Conservation (phyloP, 352 stramenopile genomes). For the Phytopythium chamaehyphon region DNA sequence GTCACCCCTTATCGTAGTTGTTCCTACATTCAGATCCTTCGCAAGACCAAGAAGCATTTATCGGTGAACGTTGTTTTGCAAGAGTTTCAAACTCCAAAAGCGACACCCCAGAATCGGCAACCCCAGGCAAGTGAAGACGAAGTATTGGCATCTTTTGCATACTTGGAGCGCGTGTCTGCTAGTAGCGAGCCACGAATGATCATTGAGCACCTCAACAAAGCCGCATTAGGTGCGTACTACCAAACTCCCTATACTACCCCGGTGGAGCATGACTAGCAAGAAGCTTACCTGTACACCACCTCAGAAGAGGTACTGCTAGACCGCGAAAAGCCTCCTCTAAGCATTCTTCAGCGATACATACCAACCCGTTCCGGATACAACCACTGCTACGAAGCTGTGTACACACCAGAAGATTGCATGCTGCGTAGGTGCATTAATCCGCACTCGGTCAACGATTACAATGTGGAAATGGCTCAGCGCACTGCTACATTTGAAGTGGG, state of each 20-base stretch:
- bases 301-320: constrained; percentile 32
- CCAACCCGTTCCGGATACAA: constrained; percentile 71
- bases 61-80: constrained; percentile 40
- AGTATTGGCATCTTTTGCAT: constrained; percentile 51
- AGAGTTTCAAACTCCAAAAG: constrained; percentile 35
- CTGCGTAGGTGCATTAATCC: constrained; percentile 68
- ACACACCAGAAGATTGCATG: constrained; percentile 51
- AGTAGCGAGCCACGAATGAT: constrained; percentile 40
- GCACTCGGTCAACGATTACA: constrained; percentile 35
- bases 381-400: constrained; percentile 57
- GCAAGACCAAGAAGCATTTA: constrained; percentile 60
- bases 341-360: constrained; percentile 64
- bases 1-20: not conserved
- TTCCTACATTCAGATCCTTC: constrained; percentile 34
- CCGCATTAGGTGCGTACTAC: constrained; percentile 22
- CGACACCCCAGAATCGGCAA: constrained; percentile 1
- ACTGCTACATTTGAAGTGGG: constrained; percentile 59
- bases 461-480: constrained; percentile 29
- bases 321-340: constrained; percentile 49
- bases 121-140: constrained; percentile 18
- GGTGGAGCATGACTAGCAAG: too few species aligned
- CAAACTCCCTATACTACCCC: too few species aligned
- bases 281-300: not conserved
- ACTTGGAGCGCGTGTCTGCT: constrained; percentile 36
- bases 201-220: constrained; percentile 51